Percentiles rank a stretch among this genome's conserved stretches.
Evolutionary conservation across 75 land plant species (phyloP).

Genomic region (Ceratopteris richardii): DNA sequence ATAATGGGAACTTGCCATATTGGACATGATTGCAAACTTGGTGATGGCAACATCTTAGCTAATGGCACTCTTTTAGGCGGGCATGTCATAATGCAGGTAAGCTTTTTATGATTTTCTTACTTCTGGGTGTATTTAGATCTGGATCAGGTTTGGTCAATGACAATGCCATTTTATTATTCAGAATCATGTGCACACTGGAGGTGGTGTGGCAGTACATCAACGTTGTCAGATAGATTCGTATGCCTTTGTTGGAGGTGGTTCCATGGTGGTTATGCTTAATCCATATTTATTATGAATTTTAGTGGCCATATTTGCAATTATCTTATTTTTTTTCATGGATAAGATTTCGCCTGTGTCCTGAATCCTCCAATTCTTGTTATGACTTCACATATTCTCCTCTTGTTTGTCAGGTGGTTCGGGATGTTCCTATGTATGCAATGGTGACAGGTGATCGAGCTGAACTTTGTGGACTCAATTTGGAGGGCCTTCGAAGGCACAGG

Average conservation of each 20-base stretch:
- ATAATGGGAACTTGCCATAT: slow-evolving; percentile 95
- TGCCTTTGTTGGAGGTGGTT: slow-evolving; percentile 77
- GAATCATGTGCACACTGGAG: slow-evolving; percentile 79
- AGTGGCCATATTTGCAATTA: no score
- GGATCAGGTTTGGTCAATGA: not conserved
- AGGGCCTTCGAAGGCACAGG: slow-evolving; percentile 77
- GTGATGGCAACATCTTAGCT: slow-evolving; percentile 80
- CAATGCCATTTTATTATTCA: not conserved
- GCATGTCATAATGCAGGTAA: slow-evolving; percentile 82
- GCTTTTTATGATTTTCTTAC: not conserved
- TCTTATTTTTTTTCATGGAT: no score
- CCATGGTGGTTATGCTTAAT: slow-evolving; percentile 49
- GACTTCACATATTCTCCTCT: slow-evolving; percentile 1
- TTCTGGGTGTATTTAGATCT: not conserved
- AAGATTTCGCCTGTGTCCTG: no score
- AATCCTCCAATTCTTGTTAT: not conserved
- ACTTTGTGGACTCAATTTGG: slow-evolving; percentile 84
- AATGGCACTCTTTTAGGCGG: slow-evolving; percentile 84
- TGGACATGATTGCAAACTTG: slow-evolving; percentile 92
- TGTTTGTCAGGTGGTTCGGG: slow-evolving; percentile 52
- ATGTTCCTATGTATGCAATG: slow-evolving; percentile 91
- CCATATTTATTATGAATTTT: not conserved
- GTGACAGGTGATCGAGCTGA: slow-evolving; percentile 93
- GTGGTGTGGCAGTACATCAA: slow-evolving; percentile 77
- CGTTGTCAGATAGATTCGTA: slow-evolving; percentile 75